These are phyloP conservation scores for Mycocentrospora acerina DNA, from an alignment of 2,329 filamentous ascomycete species.

Conservation along the genomic window DNA sequence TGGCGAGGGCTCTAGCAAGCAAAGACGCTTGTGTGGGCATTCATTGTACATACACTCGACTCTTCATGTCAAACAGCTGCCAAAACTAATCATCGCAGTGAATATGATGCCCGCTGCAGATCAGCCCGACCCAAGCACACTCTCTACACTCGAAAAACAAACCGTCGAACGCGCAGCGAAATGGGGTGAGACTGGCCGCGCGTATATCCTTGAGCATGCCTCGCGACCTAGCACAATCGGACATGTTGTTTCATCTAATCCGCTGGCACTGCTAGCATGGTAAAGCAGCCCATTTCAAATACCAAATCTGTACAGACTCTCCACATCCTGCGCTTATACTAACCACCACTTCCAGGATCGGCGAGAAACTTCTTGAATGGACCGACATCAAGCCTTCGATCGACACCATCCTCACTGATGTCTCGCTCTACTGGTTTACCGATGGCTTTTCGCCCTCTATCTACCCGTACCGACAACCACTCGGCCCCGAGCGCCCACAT, in stretches of 20 bases:
- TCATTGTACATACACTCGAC: constrained; percentile 34
- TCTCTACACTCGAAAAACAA: constrained; percentile 20
- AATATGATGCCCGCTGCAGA: constrained; percentile 22
- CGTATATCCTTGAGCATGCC: constrained; percentile 57
- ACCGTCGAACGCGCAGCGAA: constrained; percentile 9
- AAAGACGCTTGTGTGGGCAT: constrained; percentile 52
- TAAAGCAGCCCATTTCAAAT: no score
- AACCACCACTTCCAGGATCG: no score
- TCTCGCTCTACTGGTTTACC: constrained; percentile 61
- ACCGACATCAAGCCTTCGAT: constrained; percentile 46
- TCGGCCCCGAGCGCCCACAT: no score
- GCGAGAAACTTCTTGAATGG: constrained; percentile 61
- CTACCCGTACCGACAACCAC: constrained; percentile 53
- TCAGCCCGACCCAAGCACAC: constrained; percentile 15
- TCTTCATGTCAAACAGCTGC: no score
- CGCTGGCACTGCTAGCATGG: constrained; percentile 61
- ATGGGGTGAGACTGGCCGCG: constrained; percentile 48
- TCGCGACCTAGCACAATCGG: constrained; percentile 60
- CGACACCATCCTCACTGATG: constrained; percentile 52
- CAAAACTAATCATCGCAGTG: no score
- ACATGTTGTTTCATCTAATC: constrained; percentile 55
- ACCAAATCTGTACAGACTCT: no score
- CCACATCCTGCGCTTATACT: no score
- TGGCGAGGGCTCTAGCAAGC: constrained; percentile 45
- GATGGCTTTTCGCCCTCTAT: constrained; percentile 48